Percentiles rank a stretch among this genome's conserved stretches.
Evolutionary conservation across 2,329 filamentous ascomycete genomes (phyloP).

Genomic region (Colletotrichum sp.): DNA sequence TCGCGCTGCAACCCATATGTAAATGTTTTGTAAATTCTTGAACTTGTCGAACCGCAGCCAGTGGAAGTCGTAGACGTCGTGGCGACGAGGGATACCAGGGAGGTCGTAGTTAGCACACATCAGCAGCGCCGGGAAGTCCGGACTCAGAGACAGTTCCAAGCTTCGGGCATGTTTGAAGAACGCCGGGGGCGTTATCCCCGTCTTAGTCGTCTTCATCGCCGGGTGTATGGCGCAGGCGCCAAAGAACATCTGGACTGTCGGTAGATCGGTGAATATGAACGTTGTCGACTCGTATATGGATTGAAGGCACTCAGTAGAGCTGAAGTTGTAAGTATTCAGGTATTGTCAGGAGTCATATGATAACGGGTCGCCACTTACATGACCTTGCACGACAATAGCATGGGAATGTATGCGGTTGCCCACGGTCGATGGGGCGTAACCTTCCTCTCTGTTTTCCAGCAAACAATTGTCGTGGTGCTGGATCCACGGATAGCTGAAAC

Average conservation of each 20-base stretch:
- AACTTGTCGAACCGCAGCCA: neutral
- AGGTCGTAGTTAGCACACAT: neutral
- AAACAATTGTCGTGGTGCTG: neutral
- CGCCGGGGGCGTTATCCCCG: neutral
- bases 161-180: neutral
- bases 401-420: neutral
- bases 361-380: neutral
- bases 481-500: neutral
- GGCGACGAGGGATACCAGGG: neutral
- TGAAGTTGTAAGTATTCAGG: neutral
- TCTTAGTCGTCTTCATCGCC: neutral
- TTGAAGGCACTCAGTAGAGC: neutral
- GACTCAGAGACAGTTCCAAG: neutral
- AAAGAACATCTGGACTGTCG: neutral
- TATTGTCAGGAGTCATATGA: neutral
- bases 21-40: neutral
- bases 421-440: neutral
- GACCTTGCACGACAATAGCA: conserved; percentile 4
- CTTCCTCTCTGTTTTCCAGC: neutral
- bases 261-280: neutral
- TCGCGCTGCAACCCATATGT: neutral
- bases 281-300: conserved; percentile 8
- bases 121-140: neutral
- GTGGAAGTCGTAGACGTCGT: conserved; percentile 2
- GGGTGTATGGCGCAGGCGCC: neutral